These are phyloP conservation scores for Datura wrightii DNA, from an alignment of 257 asterid genomes.

Conservation along the genomic window DNA sequence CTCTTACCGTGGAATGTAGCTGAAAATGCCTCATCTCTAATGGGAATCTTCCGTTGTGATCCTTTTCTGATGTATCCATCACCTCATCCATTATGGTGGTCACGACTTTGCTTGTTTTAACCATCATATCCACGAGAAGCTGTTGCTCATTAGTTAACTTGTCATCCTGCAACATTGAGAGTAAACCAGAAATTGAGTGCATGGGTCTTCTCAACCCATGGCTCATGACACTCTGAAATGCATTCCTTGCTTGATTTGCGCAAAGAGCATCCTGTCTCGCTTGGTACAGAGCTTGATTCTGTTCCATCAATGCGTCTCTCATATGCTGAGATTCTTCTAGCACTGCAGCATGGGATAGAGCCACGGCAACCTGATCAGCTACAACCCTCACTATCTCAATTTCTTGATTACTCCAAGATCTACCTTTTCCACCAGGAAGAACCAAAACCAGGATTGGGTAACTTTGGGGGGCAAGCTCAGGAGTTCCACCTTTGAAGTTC, in stretches of 20 bases:
- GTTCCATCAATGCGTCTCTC: conserved; percentile 75
- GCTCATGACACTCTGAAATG: conserved; percentile 86
- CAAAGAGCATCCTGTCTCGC: conserved; percentile 80
- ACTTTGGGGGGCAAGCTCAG: conserved; percentile 77
- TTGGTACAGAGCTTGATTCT: conserved; percentile 78
- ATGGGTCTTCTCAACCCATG: conserved; percentile 84
- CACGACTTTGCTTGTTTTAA: conserved; percentile 70
- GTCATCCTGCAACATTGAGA: conserved; percentile 76
- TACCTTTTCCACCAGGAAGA: conserved; percentile 62
- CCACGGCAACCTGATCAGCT: too few relatives aligned
- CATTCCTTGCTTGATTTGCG: conserved; percentile 85
- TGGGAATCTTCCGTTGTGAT: conserved; percentile 36
- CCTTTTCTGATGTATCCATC: conserved; percentile 73
- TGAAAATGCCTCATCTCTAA: conserved; percentile 54
- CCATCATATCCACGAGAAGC: conserved; percentile 72
- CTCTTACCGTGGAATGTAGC: conserved; percentile 70
- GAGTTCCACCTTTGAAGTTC: conserved; percentile 93
- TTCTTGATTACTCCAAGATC: conserved; percentile 76
- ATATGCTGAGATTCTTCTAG: conserved; percentile 29
- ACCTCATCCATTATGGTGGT: conserved; percentile 71
- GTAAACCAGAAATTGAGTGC: conserved; percentile 90
- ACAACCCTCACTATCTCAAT: conserved; percentile 61
- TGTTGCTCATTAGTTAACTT: conserved; percentile 60
- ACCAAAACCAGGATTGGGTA: conserved; percentile 85
- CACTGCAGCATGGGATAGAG: too few relatives aligned